Evolutionary conservation across 371 early-diverging fungal genomes (phyloP), one percentile per base, ranked within the genome.

Genomic region (Mucor irregularis): DNA sequence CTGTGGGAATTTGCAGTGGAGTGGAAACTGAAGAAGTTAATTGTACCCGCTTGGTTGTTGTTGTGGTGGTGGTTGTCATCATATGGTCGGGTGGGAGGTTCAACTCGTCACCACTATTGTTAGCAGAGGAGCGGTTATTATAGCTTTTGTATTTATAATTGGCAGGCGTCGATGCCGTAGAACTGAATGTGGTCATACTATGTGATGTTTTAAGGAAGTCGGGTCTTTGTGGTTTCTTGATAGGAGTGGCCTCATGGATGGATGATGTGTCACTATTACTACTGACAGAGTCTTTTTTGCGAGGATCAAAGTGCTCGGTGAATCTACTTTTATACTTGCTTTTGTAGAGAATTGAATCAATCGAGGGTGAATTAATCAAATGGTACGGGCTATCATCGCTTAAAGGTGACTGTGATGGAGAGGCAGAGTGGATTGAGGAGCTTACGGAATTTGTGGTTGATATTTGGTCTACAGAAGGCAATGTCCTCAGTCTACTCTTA

Each of bases 401-500:
- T n/a, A n/a, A n/a, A 8, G 29, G 37, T 49, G 26, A 17, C 19
- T 49, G 25, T 13, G 38, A 44, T 30, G 34, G 37, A 11, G 51
- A 33, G 14, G 39, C 17, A 5, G 51, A 46, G 8, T 26, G 30
- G 5, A 22, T 16, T 21, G 37, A 24, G 24, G 9, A 34, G 22
- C 22, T 19, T 34, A 19, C 31, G 9, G 8, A 9, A 46, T 30
- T 31, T 8, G 19, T 31, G 1, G 43, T 19, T n/a, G 55, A 42
- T 7, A 5, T 19, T 14, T 47, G 37, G 29, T 49, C 38, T 4
- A 16, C 13, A 19, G 60, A 10, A 7, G 59, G 44, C 28, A 52
- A 40, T 30, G 51, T 64, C 21, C 75, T 60, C 17, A 75, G 45
- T 34, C 59, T 63, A 51, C 75, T 75, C 35, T 75, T 75, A 35